Percentiles rank a stretch among this genome's conserved stretches.
These are phyloP conservation scores for Adenanthera pavonina DNA, from an alignment of 306 rosid species.

Conservation along the genomic window DNA sequence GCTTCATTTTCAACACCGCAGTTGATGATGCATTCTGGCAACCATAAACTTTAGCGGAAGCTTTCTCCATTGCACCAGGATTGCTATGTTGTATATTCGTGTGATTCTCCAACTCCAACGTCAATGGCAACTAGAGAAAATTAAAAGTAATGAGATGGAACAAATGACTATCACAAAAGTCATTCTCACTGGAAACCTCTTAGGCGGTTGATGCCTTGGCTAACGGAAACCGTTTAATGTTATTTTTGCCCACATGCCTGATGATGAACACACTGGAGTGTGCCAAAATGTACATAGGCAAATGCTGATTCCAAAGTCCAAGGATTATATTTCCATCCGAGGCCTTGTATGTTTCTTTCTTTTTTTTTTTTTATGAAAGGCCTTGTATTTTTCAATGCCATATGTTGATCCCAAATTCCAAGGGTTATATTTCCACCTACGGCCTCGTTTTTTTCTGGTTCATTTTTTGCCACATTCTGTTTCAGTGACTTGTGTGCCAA, in stretches of 20 bases:
- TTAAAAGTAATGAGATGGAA: slow-evolving; percentile 24
- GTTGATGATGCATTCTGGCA: slow-evolving; percentile 60
- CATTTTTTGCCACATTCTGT: background rate
- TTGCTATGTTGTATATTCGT: background rate
- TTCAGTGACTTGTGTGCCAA: background rate
- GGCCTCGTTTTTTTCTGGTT: background rate
- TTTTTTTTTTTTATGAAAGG: background rate
- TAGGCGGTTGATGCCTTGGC: background rate
- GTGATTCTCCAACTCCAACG: slow-evolving; percentile 7
- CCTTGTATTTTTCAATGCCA: no score
- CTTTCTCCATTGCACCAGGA: slow-evolving; percentile 18
- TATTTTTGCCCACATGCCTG: background rate
- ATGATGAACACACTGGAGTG: background rate
- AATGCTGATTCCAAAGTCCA: background rate
- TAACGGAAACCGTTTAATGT: background rate
- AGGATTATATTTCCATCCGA: background rate
- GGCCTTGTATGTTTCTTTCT: background rate
- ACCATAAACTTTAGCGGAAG: slow-evolving; percentile 1
- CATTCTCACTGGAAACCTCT: background rate
- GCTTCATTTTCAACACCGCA: slow-evolving; percentile 76
- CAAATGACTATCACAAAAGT: slow-evolving; percentile 25
- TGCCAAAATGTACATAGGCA: background rate
- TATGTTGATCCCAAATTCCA: no score
- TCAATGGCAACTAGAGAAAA: background rate
- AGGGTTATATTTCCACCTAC: background rate